Percentiles rank a stretch among this genome's conserved stretches.
Evolutionary conservation across 257 asterid species (phyloP).

Genomic region (Agastache rugosa): DNA sequence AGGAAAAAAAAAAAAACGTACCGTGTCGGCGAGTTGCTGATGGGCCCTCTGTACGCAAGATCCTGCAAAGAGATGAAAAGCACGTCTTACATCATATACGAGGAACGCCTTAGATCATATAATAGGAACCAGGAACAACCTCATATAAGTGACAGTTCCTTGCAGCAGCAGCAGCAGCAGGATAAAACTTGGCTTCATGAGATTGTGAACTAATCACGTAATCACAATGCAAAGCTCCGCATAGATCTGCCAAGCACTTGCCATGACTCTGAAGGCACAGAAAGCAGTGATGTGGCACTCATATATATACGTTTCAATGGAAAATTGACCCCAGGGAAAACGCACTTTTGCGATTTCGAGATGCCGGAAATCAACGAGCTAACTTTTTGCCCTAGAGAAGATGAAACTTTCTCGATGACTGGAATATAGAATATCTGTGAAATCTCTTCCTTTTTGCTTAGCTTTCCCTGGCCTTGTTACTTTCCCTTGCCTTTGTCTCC

Average conservation of each 20-base stretch:
- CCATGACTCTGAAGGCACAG: conserved; percentile 61
- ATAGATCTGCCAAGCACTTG: conserved; percentile 92
- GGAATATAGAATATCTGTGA: too few species aligned
- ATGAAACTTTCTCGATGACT: too few species aligned
- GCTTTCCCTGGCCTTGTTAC: too few species aligned
- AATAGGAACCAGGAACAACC: conserved; percentile 48
- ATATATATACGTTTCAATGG: not conserved
- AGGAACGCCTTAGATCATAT: conserved; percentile 7
- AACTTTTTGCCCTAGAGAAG: too few species aligned
- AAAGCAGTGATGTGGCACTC: conserved; percentile 22
- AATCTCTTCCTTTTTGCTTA: too few species aligned
- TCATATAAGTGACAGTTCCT: conserved; percentile 83
- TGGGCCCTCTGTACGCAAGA: conserved; percentile 74
- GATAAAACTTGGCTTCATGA: conserved; percentile 81
- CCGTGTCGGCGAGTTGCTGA: conserved; percentile 83
- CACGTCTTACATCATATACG: not conserved
- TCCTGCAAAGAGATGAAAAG: conserved; percentile 49
- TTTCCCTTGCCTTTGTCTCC: too few species aligned
- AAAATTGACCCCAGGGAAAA: too few species aligned
- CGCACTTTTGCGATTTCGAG: too few species aligned
- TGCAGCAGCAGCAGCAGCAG: conserved; percentile 90
- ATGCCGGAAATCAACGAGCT: too few species aligned
- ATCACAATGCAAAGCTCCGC: conserved; percentile 97
- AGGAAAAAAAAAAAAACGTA: conserved; percentile 34
- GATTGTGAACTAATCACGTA: conserved; percentile 52